phyloP scores from a whole-genome alignment of 2,329 filamentous ascomycete genomes.

The Cytospora paraplurivora region DNA sequence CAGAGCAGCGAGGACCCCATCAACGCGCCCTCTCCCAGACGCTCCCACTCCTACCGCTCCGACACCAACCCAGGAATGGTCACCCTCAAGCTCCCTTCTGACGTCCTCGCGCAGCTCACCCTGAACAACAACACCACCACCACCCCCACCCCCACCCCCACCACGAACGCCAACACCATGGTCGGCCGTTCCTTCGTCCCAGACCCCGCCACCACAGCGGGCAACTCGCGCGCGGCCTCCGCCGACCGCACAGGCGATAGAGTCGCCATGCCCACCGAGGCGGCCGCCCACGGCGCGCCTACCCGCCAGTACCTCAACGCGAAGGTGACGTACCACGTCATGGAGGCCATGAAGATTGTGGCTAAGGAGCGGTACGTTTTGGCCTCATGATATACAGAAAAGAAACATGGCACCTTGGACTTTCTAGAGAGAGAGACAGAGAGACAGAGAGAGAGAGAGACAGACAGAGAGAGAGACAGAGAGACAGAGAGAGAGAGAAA shows the following conservation, averaged over 20 bases:
- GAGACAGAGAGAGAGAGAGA: no score
- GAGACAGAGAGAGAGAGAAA: no score
- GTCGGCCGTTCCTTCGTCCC: neutral
- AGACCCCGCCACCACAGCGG: neutral
- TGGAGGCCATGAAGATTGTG: constrained; percentile 75
- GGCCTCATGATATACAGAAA: neutral
- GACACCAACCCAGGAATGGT: neutral
- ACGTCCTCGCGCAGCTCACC: constrained; percentile 11
- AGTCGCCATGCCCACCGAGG: constrained; percentile 60
- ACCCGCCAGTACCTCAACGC: constrained; percentile 71
- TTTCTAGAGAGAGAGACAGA: no score
- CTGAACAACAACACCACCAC: constrained; percentile 7
- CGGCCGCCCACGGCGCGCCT: constrained; percentile 66
- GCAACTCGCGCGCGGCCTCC: constrained; percentile 57
- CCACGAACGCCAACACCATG: constrained; percentile 11
- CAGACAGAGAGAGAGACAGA: no score
- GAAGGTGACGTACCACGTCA: constrained; percentile 66
- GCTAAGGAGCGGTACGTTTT: constrained; percentile 68
- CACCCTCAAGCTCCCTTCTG: constrained; percentile 9
- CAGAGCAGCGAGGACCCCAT: neutral
- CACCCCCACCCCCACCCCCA: constrained; percentile 1
- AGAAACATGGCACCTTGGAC: no score
- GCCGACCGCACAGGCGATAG: constrained; percentile 42
- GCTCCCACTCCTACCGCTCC: constrained; percentile 7
- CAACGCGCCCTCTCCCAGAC: neutral